Evolutionary conservation across 2,329 filamentous ascomycete species (phyloP), one percentile per base, ranked within the genome.

Genomic region (Dryadomyces quercus-mongolicae): DNA sequence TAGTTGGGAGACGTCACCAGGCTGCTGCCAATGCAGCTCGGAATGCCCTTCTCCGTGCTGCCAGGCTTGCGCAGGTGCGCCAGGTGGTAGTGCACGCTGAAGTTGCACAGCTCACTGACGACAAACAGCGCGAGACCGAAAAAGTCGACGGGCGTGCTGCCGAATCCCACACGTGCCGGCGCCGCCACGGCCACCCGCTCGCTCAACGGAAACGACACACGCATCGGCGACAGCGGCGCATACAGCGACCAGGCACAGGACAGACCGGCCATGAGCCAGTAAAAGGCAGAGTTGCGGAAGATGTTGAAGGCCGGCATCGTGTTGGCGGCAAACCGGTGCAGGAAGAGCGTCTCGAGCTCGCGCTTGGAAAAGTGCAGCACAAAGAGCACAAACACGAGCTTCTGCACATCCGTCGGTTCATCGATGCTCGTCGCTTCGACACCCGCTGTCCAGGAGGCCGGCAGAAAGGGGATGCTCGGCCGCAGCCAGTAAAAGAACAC

Each of bases 1-100:
- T 98, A 98, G 74, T 98, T 98, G 45, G 93, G 93, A 73, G 91
- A 95, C 13, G 93, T 98, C 52, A 98, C 92, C 40, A 88, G 71
- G 59, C 74, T 76, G 70, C 96, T 97, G 34, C 91, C 88, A 56
- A 92, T 81, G 25, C 93, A 93, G 55, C 75, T 75, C 1, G 93
- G 93, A 59, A 98, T 94, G 62, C 89, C 90, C 56, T 92, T 81
- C 67, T 94, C 89, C 1, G 86, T 92, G 60, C 85, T 86, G 54
- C 91, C 91, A 0, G 81, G 76, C 55, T 82, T 84, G 51, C 93
- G 84, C 58, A 98, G 78, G 57, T 80, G 78, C 31, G 86, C 82
- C 22, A 98, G 78, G 53, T 88, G 85, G 61, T 85, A 68, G 70
- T 98, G 93, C 1, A 91, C 82, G 59, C 83, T 75, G 59, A 88